phyloP scores from a whole-genome alignment of 176 grass and related monocot genomes.

The Carex littledalei region DNA sequence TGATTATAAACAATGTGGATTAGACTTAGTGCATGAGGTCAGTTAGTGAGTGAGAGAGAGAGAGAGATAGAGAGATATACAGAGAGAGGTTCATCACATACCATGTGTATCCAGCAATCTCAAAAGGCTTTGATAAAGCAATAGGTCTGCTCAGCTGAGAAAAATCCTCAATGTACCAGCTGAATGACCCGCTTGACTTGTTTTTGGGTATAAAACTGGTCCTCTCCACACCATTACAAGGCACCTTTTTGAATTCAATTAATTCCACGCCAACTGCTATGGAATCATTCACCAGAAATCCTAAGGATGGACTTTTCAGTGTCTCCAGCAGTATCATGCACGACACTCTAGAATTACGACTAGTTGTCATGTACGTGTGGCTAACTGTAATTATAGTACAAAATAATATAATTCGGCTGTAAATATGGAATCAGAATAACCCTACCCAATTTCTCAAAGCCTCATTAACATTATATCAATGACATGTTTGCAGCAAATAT shows the following conservation, averaged over 20 bases:
- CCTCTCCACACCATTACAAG: neutral
- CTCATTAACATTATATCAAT: neutral
- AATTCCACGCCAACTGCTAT: conserved; percentile 34
- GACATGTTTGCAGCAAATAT: too few relatives aligned
- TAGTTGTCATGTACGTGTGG: conserved; percentile 21
- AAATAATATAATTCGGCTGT: neutral
- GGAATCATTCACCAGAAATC: conserved; percentile 23
- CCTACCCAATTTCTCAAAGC: neutral
- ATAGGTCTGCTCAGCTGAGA: neutral
- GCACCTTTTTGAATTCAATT: neutral
- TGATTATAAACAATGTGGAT: neutral
- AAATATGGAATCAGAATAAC: neutral
- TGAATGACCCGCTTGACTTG: neutral
- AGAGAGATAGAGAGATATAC: neutral
- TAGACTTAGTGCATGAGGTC: neutral
- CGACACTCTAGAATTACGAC: neutral
- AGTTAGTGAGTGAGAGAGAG: neutral
- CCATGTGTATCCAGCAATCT: neutral
- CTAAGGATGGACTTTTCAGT: neutral
- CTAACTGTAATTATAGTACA: neutral
- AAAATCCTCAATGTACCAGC: neutral
- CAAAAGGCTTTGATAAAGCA: neutral
- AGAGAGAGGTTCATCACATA: neutral
- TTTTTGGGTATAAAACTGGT: neutral
- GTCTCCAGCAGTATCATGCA: conserved; percentile 28